Conservation (phyloP, 202 grass and related monocot species). For the Hordeum pubiflorum region DNA sequence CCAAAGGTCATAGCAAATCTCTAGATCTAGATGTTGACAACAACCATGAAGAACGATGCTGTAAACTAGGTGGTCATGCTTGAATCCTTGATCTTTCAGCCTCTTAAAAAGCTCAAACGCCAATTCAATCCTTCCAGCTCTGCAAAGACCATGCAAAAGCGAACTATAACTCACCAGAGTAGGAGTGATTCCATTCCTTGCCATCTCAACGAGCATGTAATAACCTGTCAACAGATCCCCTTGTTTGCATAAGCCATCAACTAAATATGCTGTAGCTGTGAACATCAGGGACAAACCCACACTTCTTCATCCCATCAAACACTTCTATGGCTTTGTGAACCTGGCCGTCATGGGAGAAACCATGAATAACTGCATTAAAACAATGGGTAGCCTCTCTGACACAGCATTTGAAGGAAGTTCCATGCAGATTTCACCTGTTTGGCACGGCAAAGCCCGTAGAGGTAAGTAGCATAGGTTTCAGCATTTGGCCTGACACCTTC, state of each 20-base stretch:
- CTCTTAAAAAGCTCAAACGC: constrained; percentile 45
- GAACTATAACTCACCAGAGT: constrained; percentile 56
- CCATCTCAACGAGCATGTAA: constrained; percentile 50
- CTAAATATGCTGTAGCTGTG: constrained; percentile 73
- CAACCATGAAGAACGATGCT: constrained; percentile 73
- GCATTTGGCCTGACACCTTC: constrained; percentile 51
- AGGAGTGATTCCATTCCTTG: constrained; percentile 49
- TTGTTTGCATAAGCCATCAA: constrained; percentile 65
- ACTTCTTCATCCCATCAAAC: constrained; percentile 49
- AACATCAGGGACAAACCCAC: constrained; percentile 47
- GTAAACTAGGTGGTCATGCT: constrained; percentile 55
- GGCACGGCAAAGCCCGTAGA: constrained; percentile 56
- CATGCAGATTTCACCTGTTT: constrained; percentile 42
- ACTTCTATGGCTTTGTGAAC: constrained; percentile 39
- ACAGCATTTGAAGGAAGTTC: constrained; percentile 49
- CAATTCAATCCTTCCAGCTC: constrained; percentile 37
- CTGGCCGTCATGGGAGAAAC: constrained; percentile 49
- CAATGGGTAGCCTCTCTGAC: constrained; percentile 43
- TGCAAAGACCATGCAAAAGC: constrained; percentile 62
- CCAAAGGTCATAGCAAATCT: constrained; percentile 45
- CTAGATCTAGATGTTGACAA: constrained; percentile 52
- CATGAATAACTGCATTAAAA: constrained; percentile 81
- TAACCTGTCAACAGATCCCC: constrained; percentile 41
- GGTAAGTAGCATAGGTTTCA: constrained; percentile 58
- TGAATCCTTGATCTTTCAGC: constrained; percentile 44